Percentiles rank a stretch among this genome's conserved stretches.
Conservation (phyloP, 768 basidiomycete genomes). For the Pleurotus salmoneostramineus region DNA sequence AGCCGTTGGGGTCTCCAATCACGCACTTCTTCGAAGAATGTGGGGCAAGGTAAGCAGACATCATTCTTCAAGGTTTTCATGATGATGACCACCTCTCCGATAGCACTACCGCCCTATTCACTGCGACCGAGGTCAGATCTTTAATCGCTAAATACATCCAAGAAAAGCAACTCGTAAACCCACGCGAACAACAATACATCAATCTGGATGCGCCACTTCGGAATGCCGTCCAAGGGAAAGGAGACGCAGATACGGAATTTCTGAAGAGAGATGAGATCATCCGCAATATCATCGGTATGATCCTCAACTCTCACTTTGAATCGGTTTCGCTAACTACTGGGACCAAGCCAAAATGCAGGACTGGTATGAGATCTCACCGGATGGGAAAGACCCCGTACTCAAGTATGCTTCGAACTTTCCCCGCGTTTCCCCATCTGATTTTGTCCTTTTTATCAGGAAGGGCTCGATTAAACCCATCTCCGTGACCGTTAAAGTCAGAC, state of each 20-base stretch:
- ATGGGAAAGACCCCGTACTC: constrained; percentile 49
- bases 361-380: constrained; percentile 63
- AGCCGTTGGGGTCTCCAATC: constrained; percentile 44
- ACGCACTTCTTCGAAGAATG: constrained; percentile 56
- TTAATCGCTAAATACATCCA: constrained; percentile 62
- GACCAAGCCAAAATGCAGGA: constrained; percentile 57
- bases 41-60: constrained; percentile 52
- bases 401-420: constrained; percentile 39
- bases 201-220: constrained; percentile 54
- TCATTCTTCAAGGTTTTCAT: neutral
- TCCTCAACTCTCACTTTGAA: neutral
- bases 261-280: constrained; percentile 65
- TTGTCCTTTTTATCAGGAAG: constrained; percentile 47
- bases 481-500: constrained; percentile 67
- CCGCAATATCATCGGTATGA: constrained; percentile 37
- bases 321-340: neutral
- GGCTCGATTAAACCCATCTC: constrained; percentile 69
- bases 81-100: neutral
- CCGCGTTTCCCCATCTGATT: constrained; percentile 4
- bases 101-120: constrained; percentile 54
- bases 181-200: constrained; percentile 63
- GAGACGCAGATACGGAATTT: constrained; percentile 35
- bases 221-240: constrained; percentile 14
- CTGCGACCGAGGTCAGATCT: constrained; percentile 49
- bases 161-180: constrained; percentile 58